Conservation (phyloP, 169 alveolate species). For the Pseudocohnilembus persalinus region DNA sequence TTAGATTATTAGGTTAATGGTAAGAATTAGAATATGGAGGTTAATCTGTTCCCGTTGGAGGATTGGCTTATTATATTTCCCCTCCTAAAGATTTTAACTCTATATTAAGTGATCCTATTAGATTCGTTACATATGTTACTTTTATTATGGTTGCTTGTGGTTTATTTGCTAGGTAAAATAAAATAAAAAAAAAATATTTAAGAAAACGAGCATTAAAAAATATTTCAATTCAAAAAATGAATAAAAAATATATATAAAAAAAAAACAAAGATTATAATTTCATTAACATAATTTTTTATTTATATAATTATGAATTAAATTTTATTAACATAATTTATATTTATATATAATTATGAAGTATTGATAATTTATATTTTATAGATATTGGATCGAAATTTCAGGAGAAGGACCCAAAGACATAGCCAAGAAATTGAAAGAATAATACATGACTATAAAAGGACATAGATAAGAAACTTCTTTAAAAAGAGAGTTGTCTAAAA, state of each 20-base stretch:
- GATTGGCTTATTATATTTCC: slow-evolving; percentile 57
- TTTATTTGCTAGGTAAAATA: slow-evolving; percentile 39
- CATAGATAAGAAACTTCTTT: slow-evolving; percentile 46
- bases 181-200: too few relatives aligned
- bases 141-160: slow-evolving; percentile 53
- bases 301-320: too few relatives aligned
- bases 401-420: slow-evolving; percentile 52
- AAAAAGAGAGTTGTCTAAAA: slow-evolving; percentile 38
- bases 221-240: too few relatives aligned
- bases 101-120: slow-evolving; percentile 61
- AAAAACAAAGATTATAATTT: too few relatives aligned
- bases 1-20: slow-evolving; percentile 60
- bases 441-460: slow-evolving; percentile 45
- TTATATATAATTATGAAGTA: too few relatives aligned
- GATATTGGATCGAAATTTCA: slow-evolving; percentile 55
- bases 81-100: slow-evolving; percentile 92
- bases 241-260: too few relatives aligned
- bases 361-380: background rate
- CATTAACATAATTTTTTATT: too few relatives aligned
- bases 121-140: slow-evolving; percentile 40
- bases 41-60: slow-evolving; percentile 54
- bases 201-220: too few relatives aligned
- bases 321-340: too few relatives aligned
- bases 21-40: slow-evolving; percentile 50
- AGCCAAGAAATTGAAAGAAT: slow-evolving; percentile 51